Base-by-base conservation (phyloP, 2,329 filamentous ascomycete species). In the Proliferodiscus dingleyae region DNA sequence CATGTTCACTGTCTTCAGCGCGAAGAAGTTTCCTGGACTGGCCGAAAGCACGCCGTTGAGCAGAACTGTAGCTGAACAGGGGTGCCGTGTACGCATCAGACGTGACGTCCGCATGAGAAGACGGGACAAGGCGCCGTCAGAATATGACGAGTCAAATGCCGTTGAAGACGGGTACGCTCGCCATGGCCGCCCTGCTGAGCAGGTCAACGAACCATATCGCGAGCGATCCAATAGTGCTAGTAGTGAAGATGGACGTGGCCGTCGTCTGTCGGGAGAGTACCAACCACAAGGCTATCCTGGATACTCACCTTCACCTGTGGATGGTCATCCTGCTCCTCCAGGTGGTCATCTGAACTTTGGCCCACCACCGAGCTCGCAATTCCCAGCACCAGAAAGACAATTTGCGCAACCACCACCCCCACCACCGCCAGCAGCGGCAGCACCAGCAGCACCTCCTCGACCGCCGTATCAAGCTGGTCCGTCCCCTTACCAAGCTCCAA, bases 21-120 rank as follows among this genome's bases (percentile, higher is more conserved):
- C 93, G 41, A 98, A 97, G 81, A 97, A 96, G 71, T 98, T 98
- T 70, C 93, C 93, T 13, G 93, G 91, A 15, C 72, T 97, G 48
- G 85, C 87, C 36, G 88, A 93, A 66, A 96, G 89, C 70, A 98
- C 93, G 0, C 73, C 78, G 10, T 73, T 97, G 40, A 96, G 90
- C 68, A 85, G 90, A 52, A 85, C 88, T 28, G 89, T 98, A 34
- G 90, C 91, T 15, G 91, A 98, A 66, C 93, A 98, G 68, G 93
- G 93, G 47, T 97, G 93, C 66, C 88, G 91, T 56, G 93, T 98
- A 22, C 85, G 93, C 37, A 98, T 98, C 60, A 81, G 93, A 46
- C 87, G 93, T 53, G 93, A 97, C 68, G 88, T 95, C 5, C 83
- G 89, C 47, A 94, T 95, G 87, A 83, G 89, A 67, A 84, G 88